Conservation (phyloP, 2,329 filamentous ascomycete genomes). For the Alternaria dauci region DNA sequence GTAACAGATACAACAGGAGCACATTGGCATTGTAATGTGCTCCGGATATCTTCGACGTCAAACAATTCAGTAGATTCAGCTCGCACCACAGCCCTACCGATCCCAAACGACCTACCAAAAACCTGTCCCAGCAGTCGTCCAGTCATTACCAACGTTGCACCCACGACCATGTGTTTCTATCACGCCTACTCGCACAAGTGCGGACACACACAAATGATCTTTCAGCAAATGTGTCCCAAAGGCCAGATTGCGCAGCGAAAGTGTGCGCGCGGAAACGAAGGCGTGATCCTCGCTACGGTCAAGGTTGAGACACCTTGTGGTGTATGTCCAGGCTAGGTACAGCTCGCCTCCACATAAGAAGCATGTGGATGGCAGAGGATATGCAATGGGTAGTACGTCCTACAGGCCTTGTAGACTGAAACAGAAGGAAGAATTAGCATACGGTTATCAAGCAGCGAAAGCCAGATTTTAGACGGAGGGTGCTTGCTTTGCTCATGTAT, state of each 20-base stretch:
- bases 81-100: neutral
- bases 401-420: no score
- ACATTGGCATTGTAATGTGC: neutral
- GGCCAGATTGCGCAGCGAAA: constrained; percentile 46
- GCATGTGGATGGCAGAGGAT: neutral
- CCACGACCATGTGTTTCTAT: constrained; percentile 56
- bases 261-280: constrained; percentile 42
- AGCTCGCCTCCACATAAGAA: neutral
- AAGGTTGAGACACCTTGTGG: constrained; percentile 41
- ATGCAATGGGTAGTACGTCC: neutral
- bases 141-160: neutral
- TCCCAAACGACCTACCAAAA: neutral
- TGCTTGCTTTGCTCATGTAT: neutral
- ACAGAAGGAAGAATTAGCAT: neutral
- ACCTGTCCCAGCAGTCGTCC: neutral
- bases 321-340: constrained; percentile 37
- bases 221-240: constrained; percentile 40
- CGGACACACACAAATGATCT: constrained; percentile 54
- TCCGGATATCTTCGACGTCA: neutral
- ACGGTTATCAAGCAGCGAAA: no score
- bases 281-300: constrained; percentile 41
- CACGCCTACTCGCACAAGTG: constrained; percentile 58
- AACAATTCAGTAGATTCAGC: neutral
- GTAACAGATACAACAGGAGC: neutral
- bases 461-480: neutral